phyloP scores from a whole-genome alignment of 768 basidiomycete genomes.

The Leccinum rimulosum region DNA sequence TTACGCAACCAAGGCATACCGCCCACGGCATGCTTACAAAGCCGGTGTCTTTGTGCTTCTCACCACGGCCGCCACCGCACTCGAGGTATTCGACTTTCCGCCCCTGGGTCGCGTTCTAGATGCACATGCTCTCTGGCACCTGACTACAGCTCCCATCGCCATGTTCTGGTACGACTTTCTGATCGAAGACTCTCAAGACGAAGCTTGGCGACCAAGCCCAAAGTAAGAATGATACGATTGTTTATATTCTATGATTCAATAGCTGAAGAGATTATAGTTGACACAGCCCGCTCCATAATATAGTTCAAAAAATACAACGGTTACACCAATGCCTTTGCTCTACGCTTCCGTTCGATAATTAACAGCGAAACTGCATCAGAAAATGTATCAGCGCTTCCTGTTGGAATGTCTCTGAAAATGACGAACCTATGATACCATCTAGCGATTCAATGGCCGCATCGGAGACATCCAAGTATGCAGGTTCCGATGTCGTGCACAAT shows the following conservation, averaged over 20 bases:
- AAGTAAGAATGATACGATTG: conserved; percentile 18
- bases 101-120: conserved; percentile 75
- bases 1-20: conserved; percentile 50
- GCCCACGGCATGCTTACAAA: conserved; percentile 52
- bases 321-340: conserved; percentile 14
- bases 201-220: conserved; percentile 57
- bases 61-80: conserved; percentile 68
- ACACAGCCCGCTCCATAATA: conserved; percentile 5
- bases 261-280: conserved; percentile 14
- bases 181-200: conserved; percentile 65
- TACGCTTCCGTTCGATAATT: conserved; percentile 30
- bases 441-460: conserved; percentile 31
- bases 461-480: conserved; percentile 37
- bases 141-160: conserved; percentile 75
- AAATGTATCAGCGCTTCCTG: background rate
- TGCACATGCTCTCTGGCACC: conserved; percentile 93
- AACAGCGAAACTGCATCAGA: conserved; percentile 30
- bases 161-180: conserved; percentile 86
- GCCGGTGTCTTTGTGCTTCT: conserved; percentile 61
- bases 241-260: conserved; percentile 6
- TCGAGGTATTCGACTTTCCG: conserved; percentile 93
- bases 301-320: background rate
- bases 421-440: conserved; percentile 37
- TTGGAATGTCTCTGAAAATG: background rate
- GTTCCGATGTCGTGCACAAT: conserved; percentile 35